Conservation (phyloP, 192 early-diverging fungal species). For the Coemansia sp. region DNA sequence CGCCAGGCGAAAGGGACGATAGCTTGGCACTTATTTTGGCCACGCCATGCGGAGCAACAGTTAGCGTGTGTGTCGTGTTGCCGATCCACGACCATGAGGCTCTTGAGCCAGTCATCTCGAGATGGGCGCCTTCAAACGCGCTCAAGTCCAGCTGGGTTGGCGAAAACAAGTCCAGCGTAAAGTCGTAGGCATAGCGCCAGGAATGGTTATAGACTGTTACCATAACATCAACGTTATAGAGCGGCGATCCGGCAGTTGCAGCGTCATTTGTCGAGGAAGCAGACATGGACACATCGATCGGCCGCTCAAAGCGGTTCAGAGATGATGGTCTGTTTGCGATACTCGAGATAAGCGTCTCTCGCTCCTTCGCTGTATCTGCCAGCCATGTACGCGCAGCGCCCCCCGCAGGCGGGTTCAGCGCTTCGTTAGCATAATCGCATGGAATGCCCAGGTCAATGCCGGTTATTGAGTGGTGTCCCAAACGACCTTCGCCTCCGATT, state of each 20-base stretch:
- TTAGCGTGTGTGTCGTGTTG: slow-evolving; percentile 10
- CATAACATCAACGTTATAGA: slow-evolving; percentile 22
- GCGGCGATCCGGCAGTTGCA: neutral
- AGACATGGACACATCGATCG: slow-evolving; percentile 32
- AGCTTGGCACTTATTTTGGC: slow-evolving; percentile 14
- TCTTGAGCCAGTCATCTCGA: slow-evolving; percentile 35
- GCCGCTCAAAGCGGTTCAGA: slow-evolving; percentile 23
- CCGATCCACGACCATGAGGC: slow-evolving; percentile 50
- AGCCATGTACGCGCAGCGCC: slow-evolving; percentile 52
- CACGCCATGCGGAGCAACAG: slow-evolving; percentile 14
- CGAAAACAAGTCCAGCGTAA: slow-evolving; percentile 35
- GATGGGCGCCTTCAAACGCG: slow-evolving; percentile 3
- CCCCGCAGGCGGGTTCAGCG: slow-evolving; percentile 44
- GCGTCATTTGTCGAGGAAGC: neutral
- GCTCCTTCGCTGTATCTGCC: slow-evolving; percentile 42
- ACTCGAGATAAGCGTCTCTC: slow-evolving; percentile 37
- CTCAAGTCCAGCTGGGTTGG: slow-evolving; percentile 23
- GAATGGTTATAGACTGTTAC: slow-evolving; percentile 45
- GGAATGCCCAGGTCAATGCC: slow-evolving; percentile 87
- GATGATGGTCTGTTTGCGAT: slow-evolving; percentile 21
- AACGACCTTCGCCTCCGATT: slow-evolving; percentile 17
- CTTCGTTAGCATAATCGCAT: slow-evolving; percentile 64
- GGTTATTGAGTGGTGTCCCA: slow-evolving; percentile 88
- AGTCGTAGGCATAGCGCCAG: slow-evolving; percentile 40
- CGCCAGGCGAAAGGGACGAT: slow-evolving; percentile 24